Conservation (phyloP, 169 alveolate species). For the Fabrea salina region DNA sequence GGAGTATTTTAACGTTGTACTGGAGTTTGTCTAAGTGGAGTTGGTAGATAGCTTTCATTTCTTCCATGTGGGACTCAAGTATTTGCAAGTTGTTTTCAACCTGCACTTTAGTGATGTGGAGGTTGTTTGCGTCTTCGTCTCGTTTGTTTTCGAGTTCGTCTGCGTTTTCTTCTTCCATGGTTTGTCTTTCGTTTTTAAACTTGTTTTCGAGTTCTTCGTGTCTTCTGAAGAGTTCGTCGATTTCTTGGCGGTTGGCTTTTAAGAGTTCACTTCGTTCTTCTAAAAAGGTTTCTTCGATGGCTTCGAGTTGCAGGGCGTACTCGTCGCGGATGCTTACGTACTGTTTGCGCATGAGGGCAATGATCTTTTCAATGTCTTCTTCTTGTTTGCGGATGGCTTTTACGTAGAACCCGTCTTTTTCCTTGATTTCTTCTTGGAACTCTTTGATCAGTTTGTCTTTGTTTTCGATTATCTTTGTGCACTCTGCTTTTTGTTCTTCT, state of each 20-base stretch:
- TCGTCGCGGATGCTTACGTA: slow-evolving; percentile 51
- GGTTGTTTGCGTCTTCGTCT: slow-evolving; percentile 48
- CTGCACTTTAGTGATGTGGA: slow-evolving; percentile 44
- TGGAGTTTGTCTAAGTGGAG: slow-evolving; percentile 51
- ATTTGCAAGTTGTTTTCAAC: slow-evolving; percentile 51
- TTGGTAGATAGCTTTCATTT: slow-evolving; percentile 57
- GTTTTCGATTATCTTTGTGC: slow-evolving; percentile 40
- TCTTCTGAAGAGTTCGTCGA: slow-evolving; percentile 40
- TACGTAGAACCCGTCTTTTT: slow-evolving; percentile 55
- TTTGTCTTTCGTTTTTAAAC: slow-evolving; percentile 30
- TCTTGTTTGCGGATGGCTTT: slow-evolving; percentile 48
- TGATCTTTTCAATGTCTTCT: slow-evolving; percentile 49
- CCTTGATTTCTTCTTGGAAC: slow-evolving; percentile 44
- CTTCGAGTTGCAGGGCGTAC: slow-evolving; percentile 42
- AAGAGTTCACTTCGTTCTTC: slow-evolving; percentile 46
- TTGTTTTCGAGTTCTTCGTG: slow-evolving; percentile 48
- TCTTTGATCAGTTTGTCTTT: slow-evolving; percentile 41
- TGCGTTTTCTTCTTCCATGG: slow-evolving; percentile 49
- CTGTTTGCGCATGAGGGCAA: slow-evolving; percentile 49
- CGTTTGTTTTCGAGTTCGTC: slow-evolving; percentile 46
- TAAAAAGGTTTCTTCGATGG: slow-evolving; percentile 50
- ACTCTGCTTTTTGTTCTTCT: slow-evolving; percentile 43
- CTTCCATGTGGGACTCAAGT: slow-evolving; percentile 52
- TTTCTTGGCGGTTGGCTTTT: slow-evolving; percentile 39
- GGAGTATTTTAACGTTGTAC: slow-evolving; percentile 43